Evolutionary conservation across 352 stramenopile species (phyloP).

Genomic region (Sclerospora graminicola): DNA sequence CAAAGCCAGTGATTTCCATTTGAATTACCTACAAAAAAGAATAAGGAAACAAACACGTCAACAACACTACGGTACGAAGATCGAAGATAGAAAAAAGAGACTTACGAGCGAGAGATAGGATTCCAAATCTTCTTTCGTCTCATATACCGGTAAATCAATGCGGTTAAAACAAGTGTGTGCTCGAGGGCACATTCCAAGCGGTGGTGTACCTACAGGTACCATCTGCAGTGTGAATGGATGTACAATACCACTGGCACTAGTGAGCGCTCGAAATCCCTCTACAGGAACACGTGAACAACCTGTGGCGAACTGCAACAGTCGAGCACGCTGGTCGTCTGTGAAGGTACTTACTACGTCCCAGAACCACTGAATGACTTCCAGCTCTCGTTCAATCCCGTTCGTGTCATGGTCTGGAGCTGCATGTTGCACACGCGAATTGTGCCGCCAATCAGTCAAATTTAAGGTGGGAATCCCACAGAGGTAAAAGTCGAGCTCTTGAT

Average conservation of each 20-base stretch:
- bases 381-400: conserved; percentile 32
- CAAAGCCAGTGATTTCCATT: conserved; percentile 77
- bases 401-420: conserved; percentile 35
- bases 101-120: conserved; percentile 72
- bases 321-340: conserved; percentile 88
- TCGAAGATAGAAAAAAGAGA: no score
- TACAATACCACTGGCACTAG: conserved; percentile 70
- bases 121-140: conserved; percentile 75
- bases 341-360: conserved; percentile 84
- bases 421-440: conserved; percentile 53
- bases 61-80: no score
- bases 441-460: conserved; percentile 84
- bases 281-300: conserved; percentile 92
- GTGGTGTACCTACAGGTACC: conserved; percentile 30
- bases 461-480: conserved; percentile 80
- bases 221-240: conserved; percentile 76
- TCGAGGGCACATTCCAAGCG: conserved; percentile 54
- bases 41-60: not conserved
- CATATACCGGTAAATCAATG: conserved; percentile 76
- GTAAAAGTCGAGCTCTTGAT: conserved; percentile 94
- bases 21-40: conserved; percentile 66
- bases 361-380: conserved; percentile 84
- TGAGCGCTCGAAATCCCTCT: conserved; percentile 72
- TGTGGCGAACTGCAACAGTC: conserved; percentile 96
- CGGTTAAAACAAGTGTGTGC: conserved; percentile 87